Evolutionary conservation across 208 protist genomes (phyloP), one percentile per base, ranked within the genome.

Genomic region (Naegleria lovaniensis): DNA sequence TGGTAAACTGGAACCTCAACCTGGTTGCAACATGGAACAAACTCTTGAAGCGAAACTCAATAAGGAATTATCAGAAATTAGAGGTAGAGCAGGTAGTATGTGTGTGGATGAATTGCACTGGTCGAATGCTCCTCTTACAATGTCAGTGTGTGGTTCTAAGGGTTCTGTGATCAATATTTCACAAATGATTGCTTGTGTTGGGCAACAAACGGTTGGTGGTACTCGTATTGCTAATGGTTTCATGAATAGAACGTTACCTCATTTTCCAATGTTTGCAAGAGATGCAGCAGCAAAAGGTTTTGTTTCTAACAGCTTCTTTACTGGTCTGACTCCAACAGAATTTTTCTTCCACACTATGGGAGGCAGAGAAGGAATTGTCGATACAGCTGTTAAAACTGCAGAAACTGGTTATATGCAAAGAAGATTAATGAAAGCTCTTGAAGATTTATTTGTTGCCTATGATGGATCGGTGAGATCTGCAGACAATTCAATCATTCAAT

Each of bases 301-400:
- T 92, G 99, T 99, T 13, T 93, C 92, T 5, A 99, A 98, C 93
- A 98, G 95, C 91, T 99, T 99, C 95, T 99, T 97, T 94, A 97
- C 98, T 9, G 99, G 99, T 29, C 93, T 99, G 9, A 96, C 94
- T 19, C 97, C 99, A 43, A 98, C 97, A 6, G 99, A 99, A 94
- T 99, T 99, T 93, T 99, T 99, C 93, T 99, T 99, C 93, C 99
- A 99, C 94, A 99, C 99, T 41, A 99, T 99, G 98, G 98, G 96
- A 79, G 98, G 98, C 40, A 95, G 98, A 91, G 97, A 99, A 93
- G 97, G 97, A 91, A 95, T 99, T 9, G 98, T 99, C 29, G 99
- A 99, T 93, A 99, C 99, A 9, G 99, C 99, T 39, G 98, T 99
- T 41, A 99, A 99, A 93, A 99, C 99, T 29, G 99, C 99, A 4